These are phyloP conservation scores for Tricladium varicosporioides DNA, from an alignment of 2,329 filamentous ascomycete species.

Conservation along the genomic window DNA sequence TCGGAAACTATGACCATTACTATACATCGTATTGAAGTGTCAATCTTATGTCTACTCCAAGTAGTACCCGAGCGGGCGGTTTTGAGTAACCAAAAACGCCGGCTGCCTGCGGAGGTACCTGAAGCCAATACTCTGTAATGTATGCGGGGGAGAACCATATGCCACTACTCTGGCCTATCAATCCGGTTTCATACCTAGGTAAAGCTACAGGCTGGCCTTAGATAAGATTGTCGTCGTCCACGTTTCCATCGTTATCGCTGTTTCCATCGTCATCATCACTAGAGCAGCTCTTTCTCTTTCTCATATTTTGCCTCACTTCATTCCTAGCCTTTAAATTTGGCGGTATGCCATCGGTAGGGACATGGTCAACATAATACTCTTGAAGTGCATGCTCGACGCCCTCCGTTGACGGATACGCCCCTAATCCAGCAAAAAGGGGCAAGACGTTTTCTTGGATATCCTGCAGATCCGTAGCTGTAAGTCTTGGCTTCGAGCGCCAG, in stretches of 20 bases:
- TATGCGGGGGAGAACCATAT: too few species aligned
- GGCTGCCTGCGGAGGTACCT: too few species aligned
- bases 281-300: neutral
- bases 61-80: too few species aligned
- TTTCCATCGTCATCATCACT: neutral
- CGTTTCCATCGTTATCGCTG: neutral
- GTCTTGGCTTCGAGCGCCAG: conserved; percentile 22
- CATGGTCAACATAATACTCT: conserved; percentile 2
- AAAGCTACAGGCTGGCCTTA: too few species aligned
- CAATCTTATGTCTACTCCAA: too few species aligned
- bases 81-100: too few species aligned
- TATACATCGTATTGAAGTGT: too few species aligned
- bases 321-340: neutral
- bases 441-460: conserved; percentile 12
- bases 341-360: neutral
- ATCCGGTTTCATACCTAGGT: too few species aligned
- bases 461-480: conserved; percentile 5
- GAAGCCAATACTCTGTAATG: too few species aligned
- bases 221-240: too few species aligned
- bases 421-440: conserved; percentile 16
- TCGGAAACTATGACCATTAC: too few species aligned
- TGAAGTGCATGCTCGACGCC: conserved; percentile 9
- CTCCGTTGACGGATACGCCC: conserved; percentile 20
- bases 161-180: too few species aligned
- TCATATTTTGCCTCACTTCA: neutral